Conservation (phyloP, 306 rosid genomes). For the Quercus engelmannii region DNA sequence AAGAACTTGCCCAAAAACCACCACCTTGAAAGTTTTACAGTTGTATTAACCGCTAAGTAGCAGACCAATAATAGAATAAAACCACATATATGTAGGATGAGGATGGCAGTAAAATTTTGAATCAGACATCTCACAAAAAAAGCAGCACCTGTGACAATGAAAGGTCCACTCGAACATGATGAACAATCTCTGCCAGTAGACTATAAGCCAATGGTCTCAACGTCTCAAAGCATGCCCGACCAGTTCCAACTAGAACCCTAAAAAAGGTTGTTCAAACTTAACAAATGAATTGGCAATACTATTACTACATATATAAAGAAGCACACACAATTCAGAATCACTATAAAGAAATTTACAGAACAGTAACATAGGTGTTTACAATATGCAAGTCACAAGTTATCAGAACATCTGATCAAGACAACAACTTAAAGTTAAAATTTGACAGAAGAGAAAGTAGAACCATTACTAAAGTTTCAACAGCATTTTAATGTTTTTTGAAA, state of each 20-base stretch:
- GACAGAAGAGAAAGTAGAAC: not conserved
- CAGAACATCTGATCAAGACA: not conserved
- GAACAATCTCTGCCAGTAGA: slow-evolving; percentile 97
- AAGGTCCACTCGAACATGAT: slow-evolving; percentile 94
- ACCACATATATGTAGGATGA: slow-evolving; percentile 14
- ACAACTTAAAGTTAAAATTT: not conserved
- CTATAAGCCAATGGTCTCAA: slow-evolving; percentile 96
- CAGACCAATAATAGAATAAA: not conserved
- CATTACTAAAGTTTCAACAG: not conserved
- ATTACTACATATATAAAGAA: not conserved
- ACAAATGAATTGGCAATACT: not conserved
- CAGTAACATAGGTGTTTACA: not conserved
- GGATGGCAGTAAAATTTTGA: not conserved
- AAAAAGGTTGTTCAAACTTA: slow-evolving; percentile 11
- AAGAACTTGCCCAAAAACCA: not conserved
- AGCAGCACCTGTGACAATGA: slow-evolving; percentile 73
- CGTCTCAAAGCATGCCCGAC: slow-evolving; percentile 97
- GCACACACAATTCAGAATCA: not conserved
- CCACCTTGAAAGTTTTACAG: not conserved
- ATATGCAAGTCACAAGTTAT: not conserved
- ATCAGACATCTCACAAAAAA: slow-evolving; percentile 3
- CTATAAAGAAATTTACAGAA: not conserved
- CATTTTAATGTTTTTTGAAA: no score
- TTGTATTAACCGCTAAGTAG: not conserved
- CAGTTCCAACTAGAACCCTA: slow-evolving; percentile 96